Evolutionary conservation across 116 monocot species (phyloP), one percentile per base, ranked within the genome.

Genomic region (Phalaenopsis hybrid): DNA sequence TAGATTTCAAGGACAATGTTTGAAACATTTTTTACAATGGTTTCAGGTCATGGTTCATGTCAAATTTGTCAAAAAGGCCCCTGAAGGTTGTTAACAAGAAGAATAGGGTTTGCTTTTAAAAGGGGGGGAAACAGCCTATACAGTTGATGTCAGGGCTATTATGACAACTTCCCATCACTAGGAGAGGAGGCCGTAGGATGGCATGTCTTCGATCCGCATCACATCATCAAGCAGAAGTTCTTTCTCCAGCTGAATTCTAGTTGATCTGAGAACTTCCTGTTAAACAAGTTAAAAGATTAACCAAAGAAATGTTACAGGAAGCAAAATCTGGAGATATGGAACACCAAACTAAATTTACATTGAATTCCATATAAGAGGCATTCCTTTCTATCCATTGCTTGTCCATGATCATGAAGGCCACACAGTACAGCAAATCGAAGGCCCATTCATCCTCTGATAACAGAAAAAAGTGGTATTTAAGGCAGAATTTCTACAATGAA

Each of bases 141-240:
- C 80, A 85, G 2, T 52, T 58, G 23, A 63, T 34, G 51, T 5
- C 2, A 25, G 59, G 41, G 63, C 48, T 23, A 37, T 37, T 37
- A 51, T 5, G 69, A 52, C 4, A 76, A 48, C 78, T 31, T n/a
- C 0, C 68, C 12, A 69, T 9, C 17, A 72, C 83, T 91, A 91
- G 43, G 84, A 91, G 57, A 95, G 93, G 79, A 93, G 90, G 68
- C 76, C 81, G 74, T 91, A 95, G 1, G 95, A 95, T 33, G 95
- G 95, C 95, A 95, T 91, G 84, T 95, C 95, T 79, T 95, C 91
- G 34, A 92, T 89, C 74, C 93, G 80, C 84, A 88, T 82, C 74
- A 95, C 95, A 90, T 92, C 95, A 82, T 95, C 93, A 31, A 90
- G 63, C 15, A 93, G 84, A 45, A 95, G 93, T 45, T 93, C 95